Conservation (phyloP, 2,329 filamentous ascomycete genomes). For the Mycogone perniciosa region DNA sequence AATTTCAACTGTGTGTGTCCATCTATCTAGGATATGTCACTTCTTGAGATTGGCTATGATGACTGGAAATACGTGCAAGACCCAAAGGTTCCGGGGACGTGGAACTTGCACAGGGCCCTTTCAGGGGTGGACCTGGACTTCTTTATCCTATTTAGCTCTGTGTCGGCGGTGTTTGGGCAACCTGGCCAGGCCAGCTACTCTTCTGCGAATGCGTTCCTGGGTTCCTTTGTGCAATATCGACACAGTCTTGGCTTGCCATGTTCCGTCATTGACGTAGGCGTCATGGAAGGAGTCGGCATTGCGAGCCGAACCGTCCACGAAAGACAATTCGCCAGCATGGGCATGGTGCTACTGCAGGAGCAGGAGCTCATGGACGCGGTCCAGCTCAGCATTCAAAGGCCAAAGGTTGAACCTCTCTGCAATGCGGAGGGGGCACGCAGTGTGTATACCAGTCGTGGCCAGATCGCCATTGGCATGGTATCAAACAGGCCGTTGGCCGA, state of each 20-base stretch:
- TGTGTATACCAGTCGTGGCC: background rate
- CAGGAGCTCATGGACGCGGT: slow-evolving; percentile 13
- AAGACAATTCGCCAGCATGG: background rate
- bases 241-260: slow-evolving; percentile 12
- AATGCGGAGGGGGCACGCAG: background rate
- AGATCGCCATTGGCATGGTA: background rate
- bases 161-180: slow-evolving; percentile 26
- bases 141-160: slow-evolving; percentile 29
- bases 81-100: slow-evolving; percentile 28
- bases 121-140: slow-evolving; percentile 22
- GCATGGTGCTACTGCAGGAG: slow-evolving; percentile 13
- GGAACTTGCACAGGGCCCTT: slow-evolving; percentile 25
- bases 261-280: slow-evolving; percentile 29
- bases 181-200: slow-evolving; percentile 33
- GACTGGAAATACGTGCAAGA: slow-evolving; percentile 20
- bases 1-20: background rate
- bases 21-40: slow-evolving; percentile 1
- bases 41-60: slow-evolving; percentile 25
- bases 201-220: slow-evolving; percentile 35
- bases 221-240: slow-evolving; percentile 31
- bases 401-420: background rate
- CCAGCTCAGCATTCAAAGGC: background rate
- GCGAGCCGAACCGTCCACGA: slow-evolving; percentile 14
- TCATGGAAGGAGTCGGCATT: slow-evolving; percentile 32
- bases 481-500: background rate